Conservation (phyloP, 176 grass and related monocot genomes). For the Musa troglodytarum region DNA sequence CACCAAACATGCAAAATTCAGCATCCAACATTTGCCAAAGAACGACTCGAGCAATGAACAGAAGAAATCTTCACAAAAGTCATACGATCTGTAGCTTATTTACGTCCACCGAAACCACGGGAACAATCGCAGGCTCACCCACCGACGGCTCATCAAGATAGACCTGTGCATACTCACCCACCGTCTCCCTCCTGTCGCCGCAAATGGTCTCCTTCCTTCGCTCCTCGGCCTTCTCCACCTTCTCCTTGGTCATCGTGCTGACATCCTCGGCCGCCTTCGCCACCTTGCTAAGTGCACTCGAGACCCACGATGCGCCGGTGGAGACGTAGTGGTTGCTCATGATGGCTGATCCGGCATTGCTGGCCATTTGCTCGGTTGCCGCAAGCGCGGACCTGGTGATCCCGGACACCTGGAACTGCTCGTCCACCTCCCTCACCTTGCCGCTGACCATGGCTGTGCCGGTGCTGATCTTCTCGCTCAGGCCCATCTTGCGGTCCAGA, state of each 20-base stretch:
- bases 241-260: constrained; percentile 3
- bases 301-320: constrained; percentile 1
- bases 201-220: background rate
- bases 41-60: too few species aligned
- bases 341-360: constrained; percentile 8
- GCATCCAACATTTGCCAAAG: too few species aligned
- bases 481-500: constrained; percentile 3
- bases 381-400: constrained; percentile 5
- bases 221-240: constrained; percentile 7
- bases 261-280: constrained; percentile 8
- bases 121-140: background rate
- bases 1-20: too few species aligned
- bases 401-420: constrained; percentile 6
- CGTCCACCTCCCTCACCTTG: constrained; percentile 4
- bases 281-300: constrained; percentile 2
- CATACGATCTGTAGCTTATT: background rate
- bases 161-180: background rate
- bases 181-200: background rate
- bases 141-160: background rate
- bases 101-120: background rate
- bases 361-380: constrained; percentile 8
- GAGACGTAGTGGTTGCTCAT: constrained; percentile 10
- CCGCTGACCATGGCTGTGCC: constrained; percentile 3
- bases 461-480: constrained; percentile 10
- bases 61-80: background rate